Base-by-base conservation (phyloP, 495 filamentous ascomycete species). In the Achaetomiella virescens region DNA sequence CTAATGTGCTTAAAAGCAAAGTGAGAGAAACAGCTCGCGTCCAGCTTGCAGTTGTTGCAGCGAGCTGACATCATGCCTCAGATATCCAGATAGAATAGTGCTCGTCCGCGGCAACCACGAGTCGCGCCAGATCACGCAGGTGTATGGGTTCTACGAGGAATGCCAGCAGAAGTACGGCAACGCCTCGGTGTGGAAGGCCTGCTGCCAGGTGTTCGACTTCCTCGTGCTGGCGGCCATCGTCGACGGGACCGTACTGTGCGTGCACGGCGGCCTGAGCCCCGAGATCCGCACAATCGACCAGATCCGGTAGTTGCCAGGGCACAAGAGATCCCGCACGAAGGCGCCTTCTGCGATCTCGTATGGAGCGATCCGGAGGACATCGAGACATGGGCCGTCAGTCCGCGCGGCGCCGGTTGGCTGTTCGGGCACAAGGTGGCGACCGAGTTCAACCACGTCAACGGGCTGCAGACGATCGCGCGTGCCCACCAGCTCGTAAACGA, bases 361-460 rank as follows among this genome's bases (percentile, higher is more conserved):
- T 98, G 93, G 93, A 95, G 89, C 58, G 93, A 98, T 70, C 93
- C 93, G 0, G 93, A 98, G 64, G 93, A 98, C 65, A 90, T 98
- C 51, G 93, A 96, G 59, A 97, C 93, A 2, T 98, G 93, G 93
- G 91, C 93, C 41, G 87, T 98, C 44, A 93, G 88, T 59, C 93
- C 93, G 0, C 78, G 93, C 68, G 93, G 93, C 54, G 93, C 93
- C 40, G 93, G 93, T 10, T 98, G 93, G 93, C 76, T 98, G 6
- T 98, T 98, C 66, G 93, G 93, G 18, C 89, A 97, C 64, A 96
- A 97, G 72, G 91, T 98, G 6, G 89, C 91, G 3, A 91, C 87
- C n/a, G 93, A 97, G 75, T 98, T 98, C 76, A 97, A 96, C 71
- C 92, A 97, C 62, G 93, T 97, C 61, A 98, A 98, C 64, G 89